Evolutionary conservation across 1,284 basidiomycete species (phyloP).

Genomic region (Sanghuangporus sanghuang): DNA sequence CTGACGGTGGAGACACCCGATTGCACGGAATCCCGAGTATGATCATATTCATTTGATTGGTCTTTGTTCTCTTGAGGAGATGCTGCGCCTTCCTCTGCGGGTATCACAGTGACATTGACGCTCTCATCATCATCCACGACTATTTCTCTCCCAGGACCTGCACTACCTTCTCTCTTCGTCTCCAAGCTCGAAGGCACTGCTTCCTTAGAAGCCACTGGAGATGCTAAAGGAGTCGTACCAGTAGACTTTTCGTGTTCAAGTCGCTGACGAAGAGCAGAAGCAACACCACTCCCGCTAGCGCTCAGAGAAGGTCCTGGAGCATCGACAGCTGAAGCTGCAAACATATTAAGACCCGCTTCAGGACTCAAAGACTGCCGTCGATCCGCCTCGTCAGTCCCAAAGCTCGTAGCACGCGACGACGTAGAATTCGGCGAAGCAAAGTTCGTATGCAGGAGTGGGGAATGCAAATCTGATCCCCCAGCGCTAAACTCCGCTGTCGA

Average conservation of each 20-base stretch:
- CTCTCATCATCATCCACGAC: slow-evolving; percentile 16
- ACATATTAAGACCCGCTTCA: background rate
- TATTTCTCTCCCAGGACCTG: slow-evolving; percentile 11
- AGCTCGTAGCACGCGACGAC: slow-evolving; percentile 10
- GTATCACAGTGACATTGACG: slow-evolving; percentile 7
- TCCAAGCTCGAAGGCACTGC: background rate
- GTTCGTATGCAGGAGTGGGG: slow-evolving; percentile 21
- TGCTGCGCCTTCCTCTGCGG: slow-evolving; percentile 1
- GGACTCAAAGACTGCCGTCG: slow-evolving; percentile 4
- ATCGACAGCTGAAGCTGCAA: background rate
- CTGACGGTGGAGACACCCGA: slow-evolving; percentile 2
- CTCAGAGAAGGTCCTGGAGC: too few relatives aligned
- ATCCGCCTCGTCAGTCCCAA: background rate
- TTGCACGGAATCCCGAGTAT: slow-evolving; percentile 5
- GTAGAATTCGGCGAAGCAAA: slow-evolving; percentile 12
- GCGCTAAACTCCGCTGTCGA: background rate
- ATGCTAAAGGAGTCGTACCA: background rate
- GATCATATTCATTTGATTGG: background rate
- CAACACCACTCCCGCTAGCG: slow-evolving; percentile 4
- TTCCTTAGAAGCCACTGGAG: background rate
- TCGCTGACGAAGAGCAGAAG: slow-evolving; percentile 14
- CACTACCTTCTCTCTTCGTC: background rate
- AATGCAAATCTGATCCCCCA: slow-evolving; percentile 9
- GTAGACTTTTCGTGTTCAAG: slow-evolving; percentile 7
- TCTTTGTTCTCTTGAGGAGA: background rate